phyloP scores from a whole-genome alignment of 495 filamentous ascomycete genomes.

The Terfezia claveryi region DNA sequence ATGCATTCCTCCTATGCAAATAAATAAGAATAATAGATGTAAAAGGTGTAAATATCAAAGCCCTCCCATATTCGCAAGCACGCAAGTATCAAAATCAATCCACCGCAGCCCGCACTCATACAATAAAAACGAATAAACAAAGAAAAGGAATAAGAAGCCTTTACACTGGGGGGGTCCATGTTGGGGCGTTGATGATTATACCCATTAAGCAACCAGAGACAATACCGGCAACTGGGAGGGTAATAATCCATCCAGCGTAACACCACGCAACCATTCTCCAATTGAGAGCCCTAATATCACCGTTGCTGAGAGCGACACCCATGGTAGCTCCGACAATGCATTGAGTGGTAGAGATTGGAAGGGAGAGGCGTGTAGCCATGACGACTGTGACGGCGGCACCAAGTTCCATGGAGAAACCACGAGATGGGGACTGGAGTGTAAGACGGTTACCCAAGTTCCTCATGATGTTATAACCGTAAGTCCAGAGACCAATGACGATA shows the following conservation, averaged over 20 bases:
- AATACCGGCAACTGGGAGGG: slow-evolving; percentile 33
- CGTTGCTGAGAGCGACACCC: slow-evolving; percentile 40
- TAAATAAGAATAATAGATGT: no score
- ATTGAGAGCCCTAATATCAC: slow-evolving; percentile 34
- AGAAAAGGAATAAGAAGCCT: no score
- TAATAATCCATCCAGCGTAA: slow-evolving; percentile 36
- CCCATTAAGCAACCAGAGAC: slow-evolving; percentile 36
- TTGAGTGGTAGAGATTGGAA: slow-evolving; percentile 38
- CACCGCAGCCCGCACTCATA: no score
- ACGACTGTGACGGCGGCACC: slow-evolving; percentile 47
- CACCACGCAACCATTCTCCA: slow-evolving; percentile 38
- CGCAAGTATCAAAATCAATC: no score
- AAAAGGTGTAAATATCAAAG: no score
- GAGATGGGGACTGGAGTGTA: slow-evolving; percentile 43
- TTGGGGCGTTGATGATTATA: slow-evolving; percentile 35
- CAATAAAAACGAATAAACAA: no score
- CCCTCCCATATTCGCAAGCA: no score
- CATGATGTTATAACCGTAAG: slow-evolving; percentile 55
- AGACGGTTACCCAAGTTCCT: slow-evolving; percentile 45
- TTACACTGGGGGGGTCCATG: slow-evolving; percentile 11
- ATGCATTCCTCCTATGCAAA: no score
- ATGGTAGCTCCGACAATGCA: slow-evolving; percentile 40
- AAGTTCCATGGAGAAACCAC: slow-evolving; percentile 47
- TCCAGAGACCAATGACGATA: slow-evolving; percentile 42
- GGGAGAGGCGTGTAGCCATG: slow-evolving; percentile 34